Conservation (phyloP, 1,284 basidiomycete genomes). For the Ganoderma leucocontextum region DNA sequence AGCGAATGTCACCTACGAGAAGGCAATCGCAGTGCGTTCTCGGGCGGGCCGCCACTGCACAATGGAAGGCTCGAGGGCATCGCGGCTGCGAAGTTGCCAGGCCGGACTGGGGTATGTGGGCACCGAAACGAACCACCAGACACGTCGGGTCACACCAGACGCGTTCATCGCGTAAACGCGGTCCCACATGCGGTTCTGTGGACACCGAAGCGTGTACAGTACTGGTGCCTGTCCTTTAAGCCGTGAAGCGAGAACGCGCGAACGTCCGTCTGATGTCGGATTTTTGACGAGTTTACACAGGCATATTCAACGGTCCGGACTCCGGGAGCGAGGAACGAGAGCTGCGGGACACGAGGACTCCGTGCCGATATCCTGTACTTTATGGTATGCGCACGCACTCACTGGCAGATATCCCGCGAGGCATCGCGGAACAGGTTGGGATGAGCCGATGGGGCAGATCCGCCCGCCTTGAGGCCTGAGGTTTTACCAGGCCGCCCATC, state of each 20-base stretch:
- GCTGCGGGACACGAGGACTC: not conserved
- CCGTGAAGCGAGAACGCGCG: not conserved
- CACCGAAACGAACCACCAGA: slow-evolving; percentile 1
- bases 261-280: not conserved
- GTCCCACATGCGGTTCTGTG: slow-evolving; percentile 3
- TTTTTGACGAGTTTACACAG: slow-evolving; percentile 1
- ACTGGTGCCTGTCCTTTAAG: not conserved
- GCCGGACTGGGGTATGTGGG: not conserved
- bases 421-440: not conserved
- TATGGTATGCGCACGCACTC: not conserved
- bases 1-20: too few relatives aligned
- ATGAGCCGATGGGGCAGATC: not conserved
- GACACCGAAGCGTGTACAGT: not conserved
- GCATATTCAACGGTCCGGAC: not conserved
- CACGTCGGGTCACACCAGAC: not conserved
- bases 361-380: not conserved
- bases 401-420: not conserved
- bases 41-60: slow-evolving; percentile 1
- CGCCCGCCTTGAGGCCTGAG: not conserved
- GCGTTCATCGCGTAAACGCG: not conserved
- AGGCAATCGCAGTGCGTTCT: not conserved
- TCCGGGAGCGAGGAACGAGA: not conserved
- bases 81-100: not conserved
- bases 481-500: not conserved
- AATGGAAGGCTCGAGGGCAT: not conserved